Conservation (phyloP, 495 filamentous ascomycete genomes). For the Pseudoneurospora amorphoporcata region DNA sequence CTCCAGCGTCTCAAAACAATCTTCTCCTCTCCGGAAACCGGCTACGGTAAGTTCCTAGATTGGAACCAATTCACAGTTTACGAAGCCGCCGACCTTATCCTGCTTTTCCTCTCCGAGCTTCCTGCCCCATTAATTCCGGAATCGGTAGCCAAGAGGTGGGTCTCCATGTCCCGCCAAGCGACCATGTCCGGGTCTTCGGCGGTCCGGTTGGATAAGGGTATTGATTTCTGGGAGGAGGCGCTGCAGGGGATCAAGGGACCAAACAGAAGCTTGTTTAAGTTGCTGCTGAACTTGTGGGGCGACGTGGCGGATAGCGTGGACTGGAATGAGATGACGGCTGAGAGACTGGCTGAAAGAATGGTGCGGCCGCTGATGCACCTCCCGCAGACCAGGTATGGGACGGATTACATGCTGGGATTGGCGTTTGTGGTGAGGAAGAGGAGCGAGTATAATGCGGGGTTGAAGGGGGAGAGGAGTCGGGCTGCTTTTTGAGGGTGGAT, state of each 20-base stretch:
- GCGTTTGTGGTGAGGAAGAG: constrained; percentile 38
- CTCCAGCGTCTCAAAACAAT: constrained; percentile 25
- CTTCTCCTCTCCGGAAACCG: constrained; percentile 22
- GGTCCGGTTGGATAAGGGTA: constrained; percentile 29
- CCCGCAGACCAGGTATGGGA: constrained; percentile 19
- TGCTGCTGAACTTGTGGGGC: constrained; percentile 35
- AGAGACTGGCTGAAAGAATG: constrained; percentile 28
- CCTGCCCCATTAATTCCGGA: constrained; percentile 29
- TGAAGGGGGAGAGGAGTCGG: constrained; percentile 22
- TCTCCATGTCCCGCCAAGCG: constrained; percentile 28
- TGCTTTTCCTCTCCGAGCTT: constrained; percentile 31
- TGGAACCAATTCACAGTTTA: constrained; percentile 29
- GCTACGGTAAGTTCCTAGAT: constrained; percentile 30
- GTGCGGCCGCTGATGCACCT: constrained; percentile 32
- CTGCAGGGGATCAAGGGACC: constrained; percentile 29
- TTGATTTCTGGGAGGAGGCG: constrained; percentile 41
- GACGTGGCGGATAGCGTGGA: constrained; percentile 26
- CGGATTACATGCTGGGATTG: constrained; percentile 31
- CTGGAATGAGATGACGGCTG: constrained; percentile 35
- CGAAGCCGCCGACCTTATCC: constrained; percentile 31
- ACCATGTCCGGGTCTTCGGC: constrained; percentile 21
- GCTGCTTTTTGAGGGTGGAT: constrained; percentile 16
- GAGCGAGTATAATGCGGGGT: constrained; percentile 25
- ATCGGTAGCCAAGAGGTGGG: constrained; percentile 28
- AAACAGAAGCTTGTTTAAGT: constrained; percentile 28